Evolutionary conservation across 805 yeast species (phyloP).

Genomic region (Zygotorulaspora florentina): DNA sequence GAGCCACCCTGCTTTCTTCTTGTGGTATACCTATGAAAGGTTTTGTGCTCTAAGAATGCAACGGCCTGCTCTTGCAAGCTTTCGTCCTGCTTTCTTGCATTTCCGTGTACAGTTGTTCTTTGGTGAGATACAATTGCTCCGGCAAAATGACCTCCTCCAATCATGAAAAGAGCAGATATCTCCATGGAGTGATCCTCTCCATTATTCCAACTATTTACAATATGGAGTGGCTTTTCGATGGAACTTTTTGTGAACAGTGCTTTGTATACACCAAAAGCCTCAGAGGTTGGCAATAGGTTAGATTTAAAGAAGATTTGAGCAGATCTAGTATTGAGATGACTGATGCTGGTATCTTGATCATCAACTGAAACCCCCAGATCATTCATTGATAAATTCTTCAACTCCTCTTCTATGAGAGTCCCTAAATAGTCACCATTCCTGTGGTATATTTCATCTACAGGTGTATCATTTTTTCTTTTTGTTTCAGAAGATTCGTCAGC

Average conservation of each 20-base stretch:
- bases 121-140: conserved; percentile 85
- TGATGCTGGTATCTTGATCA: conserved; percentile 36
- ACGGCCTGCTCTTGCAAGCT: conserved; percentile 60
- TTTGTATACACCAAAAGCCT: conserved; percentile 66
- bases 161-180: conserved; percentile 79
- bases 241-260: conserved; percentile 46
- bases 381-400: conserved; percentile 20
- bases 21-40: conserved; percentile 92
- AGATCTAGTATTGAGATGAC: conserved; percentile 63
- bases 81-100: conserved; percentile 44
- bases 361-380: conserved; percentile 19
- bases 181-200: conserved; percentile 24
- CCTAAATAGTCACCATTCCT: conserved; percentile 26
- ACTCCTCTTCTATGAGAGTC: conserved; percentile 25
- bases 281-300: conserved; percentile 38
- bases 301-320: conserved; percentile 63
- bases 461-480: conserved; percentile 37
- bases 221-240: conserved; percentile 47
- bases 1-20: conserved; percentile 98
- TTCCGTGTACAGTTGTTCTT: conserved; percentile 53
- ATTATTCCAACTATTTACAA: conserved; percentile 40
- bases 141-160: conserved; percentile 98
- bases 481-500: conserved; percentile 20
- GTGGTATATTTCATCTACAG: conserved; percentile 21
- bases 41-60: conserved; percentile 65